Percentiles rank a stretch among this genome's conserved stretches.
phyloP scores from a whole-genome alignment of 345 rosid species.

The Arabis hirsuta region DNA sequence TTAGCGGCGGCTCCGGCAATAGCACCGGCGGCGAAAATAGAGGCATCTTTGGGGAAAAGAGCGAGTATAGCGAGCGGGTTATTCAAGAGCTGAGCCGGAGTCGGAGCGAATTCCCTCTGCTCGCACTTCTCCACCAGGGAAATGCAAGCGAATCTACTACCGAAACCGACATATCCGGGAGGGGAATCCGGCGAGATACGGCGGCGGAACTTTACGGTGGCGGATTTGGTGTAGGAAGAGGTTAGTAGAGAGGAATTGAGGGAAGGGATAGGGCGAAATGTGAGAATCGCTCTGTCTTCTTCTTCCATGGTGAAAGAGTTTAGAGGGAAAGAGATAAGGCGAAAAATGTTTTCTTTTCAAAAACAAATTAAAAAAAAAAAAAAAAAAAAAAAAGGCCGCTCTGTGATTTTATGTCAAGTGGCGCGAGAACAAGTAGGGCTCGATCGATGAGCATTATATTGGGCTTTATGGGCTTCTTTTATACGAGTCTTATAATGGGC shows the following conservation, averaged over 20 bases:
- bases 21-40: slow-evolving; percentile 92
- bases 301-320: slow-evolving; percentile 48
- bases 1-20: slow-evolving; percentile 95
- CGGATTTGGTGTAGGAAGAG: neutral
- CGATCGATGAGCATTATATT: too few species aligned
- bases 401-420: too few species aligned
- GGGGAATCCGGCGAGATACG: neutral
- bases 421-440: too few species aligned
- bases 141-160: slow-evolving; percentile 61
- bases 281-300: slow-evolving; percentile 50
- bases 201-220: slow-evolving; percentile 9
- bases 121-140: slow-evolving; percentile 65
- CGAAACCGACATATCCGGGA: slow-evolving; percentile 32
- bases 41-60: slow-evolving; percentile 71
- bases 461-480: too few species aligned
- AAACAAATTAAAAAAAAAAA: neutral
- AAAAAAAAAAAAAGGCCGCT: too few species aligned
- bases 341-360: slow-evolving; percentile 31
- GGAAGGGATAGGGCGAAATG: slow-evolving; percentile 49
- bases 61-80: slow-evolving; percentile 79
- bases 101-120: slow-evolving; percentile 59
- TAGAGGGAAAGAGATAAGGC: slow-evolving; percentile 45
- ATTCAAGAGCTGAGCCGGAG: slow-evolving; percentile 61
- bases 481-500: too few species aligned
- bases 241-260: slow-evolving; percentile 42